These are phyloP conservation scores for Talaromyces albobiverticillius DNA, from an alignment of 2,329 filamentous ascomycete species.

Conservation along the genomic window DNA sequence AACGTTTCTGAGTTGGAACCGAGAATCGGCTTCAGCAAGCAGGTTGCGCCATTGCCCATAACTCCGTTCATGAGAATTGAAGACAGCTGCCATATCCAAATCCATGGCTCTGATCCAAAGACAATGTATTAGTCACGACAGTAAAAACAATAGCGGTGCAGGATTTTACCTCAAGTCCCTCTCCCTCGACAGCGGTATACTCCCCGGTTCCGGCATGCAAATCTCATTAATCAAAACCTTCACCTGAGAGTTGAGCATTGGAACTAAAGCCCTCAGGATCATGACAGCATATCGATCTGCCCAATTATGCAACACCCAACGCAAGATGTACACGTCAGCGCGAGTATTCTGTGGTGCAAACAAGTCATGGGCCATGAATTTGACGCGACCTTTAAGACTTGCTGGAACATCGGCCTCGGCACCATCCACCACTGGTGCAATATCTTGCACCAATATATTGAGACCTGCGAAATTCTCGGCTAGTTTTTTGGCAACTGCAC, in stretches of 20 bases:
- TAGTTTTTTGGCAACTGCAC: not conserved
- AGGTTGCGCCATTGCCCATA: not conserved
- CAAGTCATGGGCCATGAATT: conserved; percentile 24
- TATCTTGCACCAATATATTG: not conserved
- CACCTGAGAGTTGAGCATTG: not conserved
- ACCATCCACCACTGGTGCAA: not conserved
- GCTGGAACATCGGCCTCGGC: not conserved
- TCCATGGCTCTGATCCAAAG: not conserved
- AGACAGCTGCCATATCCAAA: not conserved
- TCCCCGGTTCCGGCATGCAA: not conserved
- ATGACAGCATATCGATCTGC: conserved; percentile 24
- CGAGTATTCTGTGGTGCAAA: conserved; percentile 19
- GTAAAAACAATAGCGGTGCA: too few species aligned
- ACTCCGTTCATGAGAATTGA: not conserved
- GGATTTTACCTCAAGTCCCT: conserved; percentile 1
- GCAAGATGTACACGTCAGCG: conserved; percentile 35
- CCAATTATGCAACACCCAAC: conserved; percentile 39
- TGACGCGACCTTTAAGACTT: conserved; percentile 7
- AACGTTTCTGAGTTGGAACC: not conserved
- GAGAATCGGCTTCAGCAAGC: not conserved
- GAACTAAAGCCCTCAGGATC: conserved; percentile 18
- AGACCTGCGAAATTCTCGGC: not conserved
- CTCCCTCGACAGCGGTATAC: not conserved
- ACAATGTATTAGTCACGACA: not conserved
- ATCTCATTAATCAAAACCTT: not conserved